Evolutionary conservation across 768 basidiomycete species (phyloP).

Genomic region (Termitomyces sp.): DNA sequence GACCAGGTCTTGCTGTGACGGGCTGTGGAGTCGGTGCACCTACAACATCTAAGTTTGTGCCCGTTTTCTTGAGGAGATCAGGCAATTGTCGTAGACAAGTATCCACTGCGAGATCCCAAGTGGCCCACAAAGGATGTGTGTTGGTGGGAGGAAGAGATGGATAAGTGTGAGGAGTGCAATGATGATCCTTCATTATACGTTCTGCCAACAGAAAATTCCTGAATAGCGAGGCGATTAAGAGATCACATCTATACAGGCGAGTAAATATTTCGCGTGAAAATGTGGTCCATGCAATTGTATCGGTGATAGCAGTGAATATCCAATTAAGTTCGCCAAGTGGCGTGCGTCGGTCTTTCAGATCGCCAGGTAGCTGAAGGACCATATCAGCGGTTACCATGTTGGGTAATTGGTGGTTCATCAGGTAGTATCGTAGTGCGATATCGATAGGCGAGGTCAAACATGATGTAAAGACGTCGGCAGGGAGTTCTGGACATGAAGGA

Average conservation of each 20-base stretch:
- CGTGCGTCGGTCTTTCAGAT: slow-evolving; percentile 93
- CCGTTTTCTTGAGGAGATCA: slow-evolving; percentile 52
- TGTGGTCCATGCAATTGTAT: slow-evolving; percentile 98
- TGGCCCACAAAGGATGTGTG: slow-evolving; percentile 93
- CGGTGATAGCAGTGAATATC: slow-evolving; percentile 99
- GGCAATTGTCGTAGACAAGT: slow-evolving; percentile 92
- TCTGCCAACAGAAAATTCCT: slow-evolving; percentile 97
- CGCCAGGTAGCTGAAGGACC: slow-evolving; percentile 93
- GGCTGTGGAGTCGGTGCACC: slow-evolving; percentile 19
- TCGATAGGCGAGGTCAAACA: slow-evolving; percentile 98
- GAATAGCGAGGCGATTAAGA: slow-evolving; percentile 93
- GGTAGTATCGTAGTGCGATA: slow-evolving; percentile 89
- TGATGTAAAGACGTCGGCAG: slow-evolving; percentile 95
- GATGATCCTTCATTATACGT: slow-evolving; percentile 95
- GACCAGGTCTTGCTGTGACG: slow-evolving; percentile 31
- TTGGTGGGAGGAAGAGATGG: slow-evolving; percentile 94
- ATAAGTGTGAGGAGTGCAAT: slow-evolving; percentile 92
- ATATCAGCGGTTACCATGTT: slow-evolving; percentile 79
- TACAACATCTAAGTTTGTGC: slow-evolving; percentile 16
- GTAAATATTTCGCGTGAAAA: slow-evolving; percentile 94
- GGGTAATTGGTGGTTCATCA: slow-evolving; percentile 85
- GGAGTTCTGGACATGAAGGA: slow-evolving; percentile 93
- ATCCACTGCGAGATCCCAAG: slow-evolving; percentile 97
- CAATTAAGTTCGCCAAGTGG: slow-evolving; percentile 98
- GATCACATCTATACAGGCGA: slow-evolving; percentile 88